A percentile compares a stretch with the other conserved stretches of the same genome.
Conservation (phyloP, 352 stramenopile genomes). For the Pythium folliculosum region DNA sequence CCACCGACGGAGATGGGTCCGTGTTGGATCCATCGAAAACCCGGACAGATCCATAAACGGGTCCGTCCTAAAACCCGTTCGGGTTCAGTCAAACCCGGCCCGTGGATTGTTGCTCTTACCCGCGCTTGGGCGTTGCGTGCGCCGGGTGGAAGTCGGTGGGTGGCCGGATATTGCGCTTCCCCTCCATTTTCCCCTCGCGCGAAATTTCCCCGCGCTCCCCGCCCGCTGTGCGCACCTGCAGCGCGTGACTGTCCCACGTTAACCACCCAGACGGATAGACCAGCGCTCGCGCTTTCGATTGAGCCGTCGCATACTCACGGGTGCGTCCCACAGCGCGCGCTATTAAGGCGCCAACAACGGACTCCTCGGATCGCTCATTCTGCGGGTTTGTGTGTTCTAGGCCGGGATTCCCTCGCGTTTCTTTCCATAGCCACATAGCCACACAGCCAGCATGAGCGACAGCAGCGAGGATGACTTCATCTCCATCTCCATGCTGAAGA, state of each 20-base stretch:
- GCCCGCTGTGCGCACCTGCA: too few relatives aligned
- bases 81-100: slow-evolving; percentile 6
- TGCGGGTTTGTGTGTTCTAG: background rate
- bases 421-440: background rate
- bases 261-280: background rate
- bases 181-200: background rate
- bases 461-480: slow-evolving; percentile 82
- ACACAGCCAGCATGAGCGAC: slow-evolving; percentile 37
- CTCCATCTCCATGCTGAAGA: slow-evolving; percentile 61
- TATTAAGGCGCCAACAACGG: too few relatives aligned
- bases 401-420: background rate
- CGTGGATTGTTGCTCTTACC: background rate
- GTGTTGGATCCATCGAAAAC: background rate
- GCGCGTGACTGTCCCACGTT: too few relatives aligned
- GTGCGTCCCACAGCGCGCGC: slow-evolving; percentile 6
- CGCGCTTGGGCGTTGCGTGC: slow-evolving; percentile 5
- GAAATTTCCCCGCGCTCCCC: background rate
- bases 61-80: too few relatives aligned
- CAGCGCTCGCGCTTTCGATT: slow-evolving; percentile 2
- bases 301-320: background rate
- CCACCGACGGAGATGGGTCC: too few relatives aligned
- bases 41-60: background rate
- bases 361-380: background rate
- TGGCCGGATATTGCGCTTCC: slow-evolving; percentile 1
- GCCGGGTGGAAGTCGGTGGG: slow-evolving; percentile 14